These are phyloP conservation scores for Talaromyces atroroseus DNA, from an alignment of 2,329 filamentous ascomycete species.

Conservation along the genomic window DNA sequence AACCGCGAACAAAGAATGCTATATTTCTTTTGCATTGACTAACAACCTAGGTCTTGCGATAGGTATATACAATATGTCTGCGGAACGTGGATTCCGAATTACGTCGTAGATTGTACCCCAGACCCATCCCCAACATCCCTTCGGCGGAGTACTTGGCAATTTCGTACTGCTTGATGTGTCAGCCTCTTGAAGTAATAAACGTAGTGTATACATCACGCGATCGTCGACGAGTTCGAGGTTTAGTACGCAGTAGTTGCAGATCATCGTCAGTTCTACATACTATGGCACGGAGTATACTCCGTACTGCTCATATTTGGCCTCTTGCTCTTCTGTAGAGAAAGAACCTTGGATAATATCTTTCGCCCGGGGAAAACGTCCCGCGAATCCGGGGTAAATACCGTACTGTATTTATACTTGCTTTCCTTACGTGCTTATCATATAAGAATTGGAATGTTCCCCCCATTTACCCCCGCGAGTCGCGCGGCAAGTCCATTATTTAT, in stretches of 20 bases:
- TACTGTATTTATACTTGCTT: too few relatives aligned
- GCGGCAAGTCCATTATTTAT: neutral
- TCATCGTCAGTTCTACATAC: neutral
- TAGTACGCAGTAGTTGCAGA: neutral
- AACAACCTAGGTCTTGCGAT: too few relatives aligned
- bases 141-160: neutral
- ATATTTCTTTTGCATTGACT: too few relatives aligned
- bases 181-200: neutral
- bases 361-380: neutral
- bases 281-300: too few relatives aligned
- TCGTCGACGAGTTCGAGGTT: neutral
- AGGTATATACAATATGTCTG: too few relatives aligned
- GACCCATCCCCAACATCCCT: neutral
- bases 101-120: neutral
- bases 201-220: neutral
- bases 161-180: neutral
- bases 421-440: neutral
- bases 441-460: neutral
- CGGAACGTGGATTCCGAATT: neutral
- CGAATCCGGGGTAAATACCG: conserved; percentile 1
- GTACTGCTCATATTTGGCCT: too few relatives aligned
- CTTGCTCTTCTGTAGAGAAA: too few relatives aligned
- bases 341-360: neutral
- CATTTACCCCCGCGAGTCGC: neutral
- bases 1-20: too few relatives aligned